Evolutionary conservation across 768 basidiomycete genomes (phyloP).

Genomic region (Mycena galericulata): DNA sequence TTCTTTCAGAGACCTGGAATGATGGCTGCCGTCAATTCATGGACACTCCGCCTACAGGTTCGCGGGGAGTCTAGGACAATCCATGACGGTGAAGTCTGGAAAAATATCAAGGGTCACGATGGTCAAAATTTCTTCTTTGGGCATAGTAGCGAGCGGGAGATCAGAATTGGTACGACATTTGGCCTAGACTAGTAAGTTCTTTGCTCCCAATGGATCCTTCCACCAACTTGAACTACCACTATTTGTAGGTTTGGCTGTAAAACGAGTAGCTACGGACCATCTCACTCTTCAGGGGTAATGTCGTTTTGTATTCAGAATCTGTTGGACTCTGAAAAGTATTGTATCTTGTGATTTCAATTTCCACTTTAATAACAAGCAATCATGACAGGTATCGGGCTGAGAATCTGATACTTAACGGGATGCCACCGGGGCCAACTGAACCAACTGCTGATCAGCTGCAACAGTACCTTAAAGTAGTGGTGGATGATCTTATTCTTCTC

Average conservation of each 20-base stretch:
- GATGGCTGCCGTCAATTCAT: not conserved
- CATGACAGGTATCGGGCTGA: conserved; percentile 20
- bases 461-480: conserved; percentile 37
- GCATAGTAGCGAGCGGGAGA: conserved; percentile 8
- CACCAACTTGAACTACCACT: not conserved
- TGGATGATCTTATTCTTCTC: conserved; percentile 44
- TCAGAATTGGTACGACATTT: conserved; percentile 22
- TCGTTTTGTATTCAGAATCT: conserved; percentile 35
- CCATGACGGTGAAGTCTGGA: conserved; percentile 3
- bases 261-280: conserved; percentile 34
- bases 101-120: conserved; percentile 18
- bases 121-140: conserved; percentile 24
- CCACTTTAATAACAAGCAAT: not conserved
- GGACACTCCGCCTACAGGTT: not conserved
- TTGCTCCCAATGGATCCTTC: not conserved
- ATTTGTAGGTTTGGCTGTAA: conserved; percentile 26
- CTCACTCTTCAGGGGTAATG: conserved; percentile 36
- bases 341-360: not conserved
- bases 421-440: conserved; percentile 43
- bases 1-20: not conserved
- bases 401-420: conserved; percentile 32
- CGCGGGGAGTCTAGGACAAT: not conserved
- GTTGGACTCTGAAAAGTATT: conserved; percentile 18
- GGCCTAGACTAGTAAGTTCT: conserved; percentile 34
- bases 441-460: conserved; percentile 43